A percentile compares a stretch with the other conserved stretches of the same genome.
phyloP scores from a whole-genome alignment of 768 basidiomycete genomes.

The Termitomyces sp. region DNA sequence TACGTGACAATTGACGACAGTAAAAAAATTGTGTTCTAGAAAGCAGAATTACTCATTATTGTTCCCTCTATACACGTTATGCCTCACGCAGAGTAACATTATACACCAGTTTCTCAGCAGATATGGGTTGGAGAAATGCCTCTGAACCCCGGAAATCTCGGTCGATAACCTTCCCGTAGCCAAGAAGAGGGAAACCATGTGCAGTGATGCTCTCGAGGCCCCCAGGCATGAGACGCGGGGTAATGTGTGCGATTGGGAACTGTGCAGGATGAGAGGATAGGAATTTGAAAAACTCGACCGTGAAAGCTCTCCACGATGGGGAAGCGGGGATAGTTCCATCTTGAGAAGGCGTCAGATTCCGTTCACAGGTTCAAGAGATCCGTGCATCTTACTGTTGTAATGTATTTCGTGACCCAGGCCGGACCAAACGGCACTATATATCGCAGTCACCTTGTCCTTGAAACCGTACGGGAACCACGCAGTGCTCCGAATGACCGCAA shows the following conservation, averaged over 20 bases:
- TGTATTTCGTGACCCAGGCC: conserved; percentile 28
- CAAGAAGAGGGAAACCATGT: conserved; percentile 26
- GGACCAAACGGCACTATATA: conserved; percentile 29
- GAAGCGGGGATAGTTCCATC: conserved; percentile 20
- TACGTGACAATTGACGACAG: neutral
- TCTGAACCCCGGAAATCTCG: conserved; percentile 8
- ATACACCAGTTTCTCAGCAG: conserved; percentile 30
- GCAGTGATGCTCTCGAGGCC: conserved; percentile 21
- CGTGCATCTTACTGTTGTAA: conserved; percentile 21
- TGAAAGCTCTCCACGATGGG: conserved; percentile 23
- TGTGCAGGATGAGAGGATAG: conserved; percentile 18
- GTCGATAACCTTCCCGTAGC: conserved; percentile 24
- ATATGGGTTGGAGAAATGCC: conserved; percentile 25
- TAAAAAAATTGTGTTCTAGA: neutral
- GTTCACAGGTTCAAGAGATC: neutral
- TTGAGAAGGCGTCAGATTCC: neutral
- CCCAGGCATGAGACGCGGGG: conserved; percentile 30
- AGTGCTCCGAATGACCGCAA: conserved; percentile 25
- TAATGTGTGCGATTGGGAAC: conserved; percentile 23
- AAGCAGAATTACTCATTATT: neutral
- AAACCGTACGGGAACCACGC: conserved; percentile 23
- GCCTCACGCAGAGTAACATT: neutral
- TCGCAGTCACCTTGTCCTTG: conserved; percentile 20
- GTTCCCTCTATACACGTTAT: neutral
- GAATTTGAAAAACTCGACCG: conserved; percentile 27